Evolutionary conservation across 2,329 filamentous ascomycete genomes (phyloP), one percentile per base, ranked within the genome.

Genomic region (Triangularia setosa): DNA sequence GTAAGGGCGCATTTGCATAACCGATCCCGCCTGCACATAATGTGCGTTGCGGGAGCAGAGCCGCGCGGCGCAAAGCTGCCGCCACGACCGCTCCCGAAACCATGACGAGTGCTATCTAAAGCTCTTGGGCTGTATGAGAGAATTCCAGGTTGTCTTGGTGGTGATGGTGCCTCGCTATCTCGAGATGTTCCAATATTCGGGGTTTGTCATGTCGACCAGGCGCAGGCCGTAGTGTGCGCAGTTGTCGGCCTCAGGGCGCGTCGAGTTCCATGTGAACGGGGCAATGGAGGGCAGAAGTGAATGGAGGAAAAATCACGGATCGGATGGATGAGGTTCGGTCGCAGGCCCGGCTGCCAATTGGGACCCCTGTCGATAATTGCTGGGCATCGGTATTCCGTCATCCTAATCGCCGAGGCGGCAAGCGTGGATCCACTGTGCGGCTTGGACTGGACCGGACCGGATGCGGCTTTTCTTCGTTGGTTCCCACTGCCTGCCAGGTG

Each of bases 11-110:
- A 23, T 52, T 23, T 28, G 62, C 54, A 35, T 60, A 52, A 27
- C 44, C 52, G 14, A 64, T 48, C 55, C 64, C 62, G 52, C 64
- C 33, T 52, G 55, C 64, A 28, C 71, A 71, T 68, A 76, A 75
- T 69, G 75, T 76, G 73, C 79, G 76, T 72, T 77, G 78, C 67
- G 81, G 80, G 76, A 81, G 77, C 77, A 83, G 77, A 75, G 72
- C 70, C 68, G 77, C 77, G 72, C 79, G 79, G 71, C 80, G 81
- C 72, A 81, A 76, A 60, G 40, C 40, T 28, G 62, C 63, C 61
- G 56, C 61, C 18, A 65, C 64, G 73, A 78, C 72, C 65, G 72
- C 77, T 75, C 79, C 80, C 76, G 79, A 78, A 74, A 78, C 79
- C 81, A 84, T 84, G 70, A 71, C 79, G 72, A 67, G 65, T 73